Evolutionary conservation across 2,329 filamentous ascomycete species (phyloP), one percentile per base, ranked within the genome.

Genomic region (Claviceps africana): DNA sequence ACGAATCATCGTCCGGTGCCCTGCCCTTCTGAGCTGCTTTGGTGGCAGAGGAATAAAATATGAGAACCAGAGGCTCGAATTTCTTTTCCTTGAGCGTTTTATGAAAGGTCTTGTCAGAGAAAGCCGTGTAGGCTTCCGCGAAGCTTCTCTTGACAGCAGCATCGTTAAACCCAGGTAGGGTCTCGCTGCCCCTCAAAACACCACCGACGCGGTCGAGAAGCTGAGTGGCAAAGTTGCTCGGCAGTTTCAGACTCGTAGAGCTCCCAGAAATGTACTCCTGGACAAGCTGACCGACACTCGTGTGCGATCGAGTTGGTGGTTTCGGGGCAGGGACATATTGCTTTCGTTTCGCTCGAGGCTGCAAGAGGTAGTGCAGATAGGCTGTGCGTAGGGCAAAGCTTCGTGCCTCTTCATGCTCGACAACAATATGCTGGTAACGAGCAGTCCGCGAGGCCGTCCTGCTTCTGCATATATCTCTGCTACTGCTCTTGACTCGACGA

Each of bases 11-110:
- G 47, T 86, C 85, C 0, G 82, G 76, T 1, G 79, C 85, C 79
- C 65, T 88, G 60, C 60, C 87, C 67, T 86, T 82, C 61, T 95
- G 78, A 56, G 95, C 70, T 33, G 70, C 90, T 66, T 95, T 94
- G 46, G 88, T 95, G 7, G 93, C 90, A 56, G 88, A 86, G 1
- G 90, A 94, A 70, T 94, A 97, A 74, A 98, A 97, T 57, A 97
- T 96, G 59, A 98, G 76, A 50, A 98, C 82, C 50, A 97, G 72
- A 57, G 95, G 90, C 68, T 98, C 93, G 22, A 95, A 84, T 62
- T 91, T 84, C 56, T 91, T 81, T 67, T 96, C 91, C 70, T 95
- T 95, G 64, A 96, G 88, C 54, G 83, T 85, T 71, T 89, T 94
- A 59, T 88, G 84, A 63, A 96, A 96, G 46, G 81, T 82, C 56